Evolutionary conservation across 768 basidiomycete genomes (phyloP), one percentile per base, ranked within the genome.

Genomic region (Podaxis mareebaensis): DNA sequence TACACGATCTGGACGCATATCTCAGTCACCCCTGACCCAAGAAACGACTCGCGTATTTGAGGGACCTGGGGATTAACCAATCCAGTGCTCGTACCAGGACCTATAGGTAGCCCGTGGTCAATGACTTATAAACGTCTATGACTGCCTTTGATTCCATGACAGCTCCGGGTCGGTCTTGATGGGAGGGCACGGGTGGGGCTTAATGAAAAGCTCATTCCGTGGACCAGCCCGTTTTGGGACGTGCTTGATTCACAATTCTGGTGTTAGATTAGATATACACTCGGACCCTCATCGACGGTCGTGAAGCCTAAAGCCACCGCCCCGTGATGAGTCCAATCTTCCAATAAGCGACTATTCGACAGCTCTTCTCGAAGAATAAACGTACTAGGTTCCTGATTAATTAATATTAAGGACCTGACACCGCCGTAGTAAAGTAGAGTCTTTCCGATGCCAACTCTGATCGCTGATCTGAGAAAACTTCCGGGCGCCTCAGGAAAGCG

Each of bases 361-460:
- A 28, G 38, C 12, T 44, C 53, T 61, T 46, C 39, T 33, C 39
- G 12, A 44, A 11, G 11, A 51, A 3, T 4, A 33, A 39, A 51
- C 49, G 20, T 15, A 12, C n/a, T 24, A 17, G 33, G 33, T 53
- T 61, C 60, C 26, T 61, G 60, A 61, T 61, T 46, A 30, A 61
- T 53, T 53, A 28, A 40, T 53, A 10, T 42, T 10, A 30, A 30
- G 42, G 53, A 40, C 38, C 2, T 42, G 38, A 33, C 26, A 54
- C 39, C 60, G 26, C 53, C 40, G 52, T 55, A 17, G 52, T 30
- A 20, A 53, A 39, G 51, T 20, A 40, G 38, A 30, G 40, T 46
- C 20, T 28, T 24, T 44, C n/a, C 42, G 12, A 15, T 5, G n/a
- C 42, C n/a, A 44, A 13, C 42, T 6, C 42, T 20, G 42, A 44